Evolutionary conservation across 805 yeast species (phyloP), one percentile per base, ranked within the genome.

Genomic region (Schwanniomyces sp.): DNA sequence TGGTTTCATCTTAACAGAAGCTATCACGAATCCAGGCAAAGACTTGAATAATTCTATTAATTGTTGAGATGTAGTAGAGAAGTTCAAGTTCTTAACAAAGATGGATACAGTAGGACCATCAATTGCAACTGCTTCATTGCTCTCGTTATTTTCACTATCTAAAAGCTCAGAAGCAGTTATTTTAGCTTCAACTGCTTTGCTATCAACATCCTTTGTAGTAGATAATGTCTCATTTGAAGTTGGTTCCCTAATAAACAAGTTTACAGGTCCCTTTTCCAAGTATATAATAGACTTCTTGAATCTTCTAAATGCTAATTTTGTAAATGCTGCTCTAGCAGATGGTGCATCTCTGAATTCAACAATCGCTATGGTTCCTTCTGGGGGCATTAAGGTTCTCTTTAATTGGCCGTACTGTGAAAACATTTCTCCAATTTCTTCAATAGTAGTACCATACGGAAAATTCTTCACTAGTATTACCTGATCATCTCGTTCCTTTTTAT

Each of bases 341-440:
- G 96, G 86, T 2, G 84, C 70, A 63, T 88, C 92, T 58, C 91
- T 76, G 67, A 84, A 91, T 67, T 92, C 97, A 8, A 94, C 84
- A 61, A 94, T 87, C 10, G 98, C 97, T 57, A 94, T 90, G 0
- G 97, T 91, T 8, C 97, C 98, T 5, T 95, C 87, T 5, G 97
- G 96, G 12, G 99, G 99, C 90, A 94, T 88, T 52, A 94, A 69
- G 14, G 91, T 75, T 56, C 96, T 78, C 52, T 82, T 83, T 25
- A 94, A 59, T 52, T 86, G 86, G 45, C 99, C 99, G 66, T 80
- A 83, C 34, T 84, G 85, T 2, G 85, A 67, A 59, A 94, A 94
- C 58, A 92, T 62, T 51, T 89, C 96, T 18, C 90, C 84, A 27
- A 94, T 64, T 56, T 94, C 98, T 49, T 82, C 87, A 14, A 76